Percentiles rank a stretch among this genome's conserved stretches.
These are phyloP conservation scores for Sphagnum contortum DNA, from an alignment of 225 moss, liverwort and hornwort species.

Conservation along the genomic window DNA sequence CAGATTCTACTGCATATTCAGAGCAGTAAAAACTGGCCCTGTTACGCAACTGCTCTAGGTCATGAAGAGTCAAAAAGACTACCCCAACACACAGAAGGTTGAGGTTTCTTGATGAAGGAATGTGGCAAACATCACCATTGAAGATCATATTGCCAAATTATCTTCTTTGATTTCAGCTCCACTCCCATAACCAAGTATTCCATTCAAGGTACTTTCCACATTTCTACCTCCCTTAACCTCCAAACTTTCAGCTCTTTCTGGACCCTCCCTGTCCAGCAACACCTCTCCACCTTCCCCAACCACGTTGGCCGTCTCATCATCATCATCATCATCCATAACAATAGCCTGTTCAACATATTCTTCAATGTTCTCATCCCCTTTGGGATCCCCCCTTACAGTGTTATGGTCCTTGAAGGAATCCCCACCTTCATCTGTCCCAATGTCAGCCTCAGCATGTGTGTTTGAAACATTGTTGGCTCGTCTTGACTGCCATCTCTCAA, in stretches of 20 bases:
- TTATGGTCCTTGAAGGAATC: constrained; percentile 31
- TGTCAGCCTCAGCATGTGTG: constrained; percentile 20
- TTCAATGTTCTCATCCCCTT: constrained; percentile 33
- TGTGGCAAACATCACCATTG: constrained; percentile 3
- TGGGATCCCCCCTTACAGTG: constrained; percentile 15
- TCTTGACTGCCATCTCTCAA: constrained; percentile 80
- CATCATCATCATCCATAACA: constrained; percentile 39
- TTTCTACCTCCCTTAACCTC: constrained; percentile 34
- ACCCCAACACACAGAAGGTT: constrained; percentile 21
- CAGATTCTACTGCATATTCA: no score
- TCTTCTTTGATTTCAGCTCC: constrained; percentile 37
- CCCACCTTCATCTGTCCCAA: constrained; percentile 28
- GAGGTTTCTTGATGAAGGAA: constrained; percentile 8
- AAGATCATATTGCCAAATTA: constrained; percentile 17
- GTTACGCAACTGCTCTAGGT: no score
- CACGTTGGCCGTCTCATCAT: constrained; percentile 29
- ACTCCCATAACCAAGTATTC: constrained; percentile 49
- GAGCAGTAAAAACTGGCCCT: no score
- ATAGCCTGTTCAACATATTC: constrained; percentile 50
- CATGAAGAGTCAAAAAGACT: no score
- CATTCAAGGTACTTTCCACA: constrained; percentile 43
- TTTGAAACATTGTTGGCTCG: constrained; percentile 29
- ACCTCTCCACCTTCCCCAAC: constrained; percentile 33
- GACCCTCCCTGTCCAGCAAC: constrained; percentile 25
- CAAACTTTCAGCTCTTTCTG: constrained; percentile 21